Base-by-base conservation (phyloP, 805 yeast species). In the Tetrapisispora iriomotensis region DNA sequence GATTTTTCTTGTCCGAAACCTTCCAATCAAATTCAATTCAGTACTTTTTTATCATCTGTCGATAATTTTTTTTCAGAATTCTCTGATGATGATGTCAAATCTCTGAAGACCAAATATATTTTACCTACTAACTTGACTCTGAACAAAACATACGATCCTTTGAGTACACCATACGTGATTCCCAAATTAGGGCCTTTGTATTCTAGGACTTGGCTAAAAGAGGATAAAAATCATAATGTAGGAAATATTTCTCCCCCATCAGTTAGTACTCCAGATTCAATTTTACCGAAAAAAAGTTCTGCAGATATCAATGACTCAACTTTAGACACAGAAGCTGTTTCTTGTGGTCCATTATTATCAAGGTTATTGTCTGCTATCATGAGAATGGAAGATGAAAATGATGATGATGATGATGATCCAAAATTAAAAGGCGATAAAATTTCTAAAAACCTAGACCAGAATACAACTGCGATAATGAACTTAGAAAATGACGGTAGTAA, bases 331-430 rank as follows among this genome's bases (percentile, higher is more conserved):
- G 90, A 83, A 42, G 77, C 74, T 18, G 67, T 90, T 1, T 80
- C 94, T 1, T 81, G 95, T 56, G 98, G 98, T 1, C 97, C 98
- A 1, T 67, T 90, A 26, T 80, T 94, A 0, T 79, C 88, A 19
- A 71, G 98, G 42, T 66, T 90, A 33, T 58, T 90, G 38, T 75
- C 95, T 5, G 97, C 96, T 0, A 68, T 90, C 9, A 63, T 87
- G 15, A 51, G 45, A 34, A 58, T 54, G 29, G 61, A 51, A 26
- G 40, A 43, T 24, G 47, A 41, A 8, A 39, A 34, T 28, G 34
- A 37, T 25, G 35, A 27, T 20, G 29, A 14, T 15, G 21, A 15
- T 8, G 34, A 30, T 10, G 28, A 27, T 21, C 23, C 18, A 26
- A 27, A 30, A 8, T 13, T 27, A 14, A 32, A 14, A 9, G 26